A percentile compares a stretch with the other conserved stretches of the same genome.
Conservation (phyloP, 2,329 filamentous ascomycete species). For the Clonostachys byssicola region DNA sequence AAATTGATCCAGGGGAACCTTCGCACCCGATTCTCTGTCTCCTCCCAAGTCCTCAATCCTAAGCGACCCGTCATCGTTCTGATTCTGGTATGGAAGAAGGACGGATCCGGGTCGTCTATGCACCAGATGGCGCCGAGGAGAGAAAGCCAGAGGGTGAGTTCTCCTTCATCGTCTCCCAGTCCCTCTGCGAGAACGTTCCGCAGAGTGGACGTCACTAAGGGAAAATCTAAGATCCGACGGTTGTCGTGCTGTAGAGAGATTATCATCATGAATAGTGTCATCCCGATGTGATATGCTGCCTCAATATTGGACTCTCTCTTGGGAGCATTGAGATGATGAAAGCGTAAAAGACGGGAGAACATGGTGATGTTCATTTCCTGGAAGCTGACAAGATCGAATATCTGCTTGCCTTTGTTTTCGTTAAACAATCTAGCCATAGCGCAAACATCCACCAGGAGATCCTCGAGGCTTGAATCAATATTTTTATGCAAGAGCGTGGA, state of each 20-base stretch:
- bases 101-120: constrained; percentile 5
- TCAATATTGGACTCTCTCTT: neutral
- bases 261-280: neutral
- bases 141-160: neutral
- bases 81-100: neutral
- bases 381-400: neutral
- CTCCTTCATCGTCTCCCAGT: neutral
- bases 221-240: neutral
- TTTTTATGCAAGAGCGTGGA: neutral
- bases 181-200: neutral
- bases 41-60: neutral
- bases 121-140: constrained; percentile 1
- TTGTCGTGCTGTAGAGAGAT: constrained; percentile 1
- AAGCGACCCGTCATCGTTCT: neutral
- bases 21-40: neutral
- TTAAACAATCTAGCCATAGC: neutral
- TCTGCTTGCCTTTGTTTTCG: neutral
- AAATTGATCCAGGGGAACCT: neutral
- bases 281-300: neutral
- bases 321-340: neutral
- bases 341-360: neutral
- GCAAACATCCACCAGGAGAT: neutral
- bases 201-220: neutral
- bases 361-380: neutral
- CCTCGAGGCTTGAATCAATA: neutral